Percentiles rank a stretch among this genome's conserved stretches.
These are phyloP conservation scores for Ceratobasidium sp. DNA, from an alignment of 1,284 basidiomycete genomes.

Conservation along the genomic window DNA sequence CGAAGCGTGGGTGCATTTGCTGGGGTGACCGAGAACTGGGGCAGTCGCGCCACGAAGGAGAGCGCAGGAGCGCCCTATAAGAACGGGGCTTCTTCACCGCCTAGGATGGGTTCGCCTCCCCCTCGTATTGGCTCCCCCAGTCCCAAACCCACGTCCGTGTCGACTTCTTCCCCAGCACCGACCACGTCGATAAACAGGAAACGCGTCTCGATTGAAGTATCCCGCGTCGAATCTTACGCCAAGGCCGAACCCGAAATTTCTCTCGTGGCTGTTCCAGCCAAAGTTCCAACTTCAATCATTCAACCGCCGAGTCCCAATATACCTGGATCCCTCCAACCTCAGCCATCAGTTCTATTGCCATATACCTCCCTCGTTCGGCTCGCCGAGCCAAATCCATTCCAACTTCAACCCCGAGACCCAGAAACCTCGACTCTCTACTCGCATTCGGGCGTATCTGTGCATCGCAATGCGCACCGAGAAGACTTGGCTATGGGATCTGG, in stretches of 20 bases:
- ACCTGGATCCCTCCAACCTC: not conserved
- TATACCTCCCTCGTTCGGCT: slow-evolving; percentile 27
- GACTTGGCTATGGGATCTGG: slow-evolving; percentile 34
- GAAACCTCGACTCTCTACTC: slow-evolving; percentile 32
- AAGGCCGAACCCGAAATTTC: slow-evolving; percentile 7
- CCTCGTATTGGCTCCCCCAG: slow-evolving; percentile 20
- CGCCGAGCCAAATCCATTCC: slow-evolving; percentile 27
- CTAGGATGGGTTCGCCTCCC: not conserved
- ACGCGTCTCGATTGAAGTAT: slow-evolving; percentile 24
- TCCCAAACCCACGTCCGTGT: slow-evolving; percentile 12
- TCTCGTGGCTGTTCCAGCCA: not conserved
- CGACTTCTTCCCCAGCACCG: slow-evolving; percentile 1
- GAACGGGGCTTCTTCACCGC: not conserved
- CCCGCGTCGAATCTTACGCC: not conserved
- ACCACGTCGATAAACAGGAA: slow-evolving; percentile 24
- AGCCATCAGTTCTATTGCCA: slow-evolving; percentile 9
- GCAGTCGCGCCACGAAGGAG: not conserved
- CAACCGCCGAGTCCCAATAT: not conserved
- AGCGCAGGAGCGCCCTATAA: not conserved
- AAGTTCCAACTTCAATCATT: not conserved
- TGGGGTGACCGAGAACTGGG: slow-evolving; percentile 4
- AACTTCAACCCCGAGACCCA: slow-evolving; percentile 12
- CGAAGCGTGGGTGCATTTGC: not conserved
- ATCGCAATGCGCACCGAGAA: slow-evolving; percentile 25
- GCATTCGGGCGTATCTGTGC: slow-evolving; percentile 28